Evolutionary conservation across 2,329 filamentous ascomycete genomes (phyloP), one percentile per base, ranked within the genome.

Genomic region (Fusarium sacchari): DNA sequence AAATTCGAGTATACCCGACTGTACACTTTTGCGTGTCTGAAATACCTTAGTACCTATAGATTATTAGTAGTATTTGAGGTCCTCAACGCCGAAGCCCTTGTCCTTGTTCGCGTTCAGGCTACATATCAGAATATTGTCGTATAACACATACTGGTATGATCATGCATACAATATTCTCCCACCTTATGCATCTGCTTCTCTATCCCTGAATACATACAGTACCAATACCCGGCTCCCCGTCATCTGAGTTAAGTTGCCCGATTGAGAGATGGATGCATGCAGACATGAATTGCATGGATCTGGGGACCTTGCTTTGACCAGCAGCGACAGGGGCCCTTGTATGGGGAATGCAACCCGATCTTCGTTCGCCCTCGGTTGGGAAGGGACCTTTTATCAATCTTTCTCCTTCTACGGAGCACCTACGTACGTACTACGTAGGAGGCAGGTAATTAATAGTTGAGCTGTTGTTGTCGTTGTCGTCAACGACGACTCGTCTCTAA

Each of bases 221-320:
- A 36, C 30, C 30, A 36, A 28, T 67, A 49, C 36, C 62, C 50
- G 34, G 42, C 64, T 42, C 40, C 50, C 34, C 18, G 57, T 30
- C 22, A 50, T 60, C n/a, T 13, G 57, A 56, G 62, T 36, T 17
- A 60, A 56, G 62, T 63, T 60, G 46, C 71, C 67, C 53, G 61
- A 73, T 73, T 67, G 44, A 73, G 69, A 66, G 62, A 68, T 71
- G 57, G 66, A 72, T 72, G 63, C 68, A 67, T 67, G 62, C 67
- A 69, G 66, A 53, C 40, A 71, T 59, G 61, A 58, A 58, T n/a
- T 58, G 42, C 60, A 73, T 69, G 65, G 53, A 69, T 64, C 71
- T 49, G 42, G 57, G 68, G 36, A 39, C 47, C 28, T 43, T 37
- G 26, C 43, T 18, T 30, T 47, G 26, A 36, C 34, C 44, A 46